phyloP scores from a whole-genome alignment of 768 basidiomycete genomes.

The Trametes gibbosa region DNA sequence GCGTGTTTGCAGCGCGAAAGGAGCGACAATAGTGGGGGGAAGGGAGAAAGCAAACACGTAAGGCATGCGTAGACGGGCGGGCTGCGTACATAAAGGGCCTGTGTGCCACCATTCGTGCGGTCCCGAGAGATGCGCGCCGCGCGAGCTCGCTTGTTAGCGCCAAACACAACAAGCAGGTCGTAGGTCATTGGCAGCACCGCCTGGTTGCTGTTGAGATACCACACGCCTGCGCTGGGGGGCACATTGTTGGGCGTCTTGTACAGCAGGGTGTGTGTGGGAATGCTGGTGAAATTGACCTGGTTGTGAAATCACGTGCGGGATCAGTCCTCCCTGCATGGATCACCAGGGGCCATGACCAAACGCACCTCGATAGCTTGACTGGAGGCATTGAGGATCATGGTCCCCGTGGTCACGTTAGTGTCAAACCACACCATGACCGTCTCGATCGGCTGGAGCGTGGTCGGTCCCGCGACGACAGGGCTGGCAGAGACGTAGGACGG shows the following conservation, averaged over 20 bases:
- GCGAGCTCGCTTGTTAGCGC: no score
- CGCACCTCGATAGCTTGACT: background rate
- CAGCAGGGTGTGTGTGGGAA: background rate
- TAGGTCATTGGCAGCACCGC: background rate
- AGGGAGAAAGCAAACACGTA: no score
- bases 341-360: background rate
- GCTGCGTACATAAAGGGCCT: no score
- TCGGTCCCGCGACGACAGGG: background rate
- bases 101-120: no score
- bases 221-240: background rate
- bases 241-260: background rate
- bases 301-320: background rate
- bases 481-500: background rate
- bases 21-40: no score
- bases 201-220: background rate
- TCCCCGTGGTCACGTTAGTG: background rate
- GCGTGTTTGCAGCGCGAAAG: no score
- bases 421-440: background rate
- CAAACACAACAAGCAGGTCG: background rate
- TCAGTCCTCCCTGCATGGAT: background rate
- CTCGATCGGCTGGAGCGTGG: background rate
- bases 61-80: no score
- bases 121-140: no score
- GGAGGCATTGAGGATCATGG: background rate
- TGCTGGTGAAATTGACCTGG: background rate